Percentiles rank a stretch among this genome's conserved stretches.
phyloP scores from a whole-genome alignment of 1,284 basidiomycete genomes.

The Ustilago curta region DNA sequence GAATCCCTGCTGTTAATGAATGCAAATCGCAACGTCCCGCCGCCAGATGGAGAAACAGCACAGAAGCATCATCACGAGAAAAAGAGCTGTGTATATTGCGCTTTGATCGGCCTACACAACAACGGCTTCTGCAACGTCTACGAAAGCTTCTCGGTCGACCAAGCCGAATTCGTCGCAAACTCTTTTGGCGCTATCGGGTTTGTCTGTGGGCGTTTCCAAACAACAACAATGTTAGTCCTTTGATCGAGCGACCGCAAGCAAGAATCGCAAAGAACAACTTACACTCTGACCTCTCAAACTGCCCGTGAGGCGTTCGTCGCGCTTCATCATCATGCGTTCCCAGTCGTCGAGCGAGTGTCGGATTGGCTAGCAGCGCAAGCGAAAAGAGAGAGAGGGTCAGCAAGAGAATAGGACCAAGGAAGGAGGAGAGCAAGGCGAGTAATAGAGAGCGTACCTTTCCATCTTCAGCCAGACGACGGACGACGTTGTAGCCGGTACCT shows the following conservation, averaged over 20 bases:
- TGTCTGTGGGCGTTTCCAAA: constrained; percentile 24
- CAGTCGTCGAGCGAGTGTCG: constrained; percentile 68
- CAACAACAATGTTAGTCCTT: too few relatives aligned
- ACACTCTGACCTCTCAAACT: constrained; percentile 66
- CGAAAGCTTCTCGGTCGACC: constrained; percentile 61
- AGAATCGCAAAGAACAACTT: constrained; percentile 27
- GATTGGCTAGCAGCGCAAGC: constrained; percentile 44
- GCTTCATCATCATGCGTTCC: constrained; percentile 69
- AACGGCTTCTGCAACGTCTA: background rate
- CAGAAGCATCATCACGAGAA: too few relatives aligned
- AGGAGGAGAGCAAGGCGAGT: background rate
- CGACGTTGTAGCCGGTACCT: constrained; percentile 66
- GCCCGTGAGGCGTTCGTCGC: constrained; percentile 67
- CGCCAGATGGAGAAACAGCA: too few relatives aligned
- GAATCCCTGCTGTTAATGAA: background rate
- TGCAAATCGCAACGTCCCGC: too few relatives aligned
- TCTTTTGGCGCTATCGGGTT: constrained; percentile 61
- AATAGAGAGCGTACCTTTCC: constrained; percentile 61
- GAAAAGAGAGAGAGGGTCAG: background rate
- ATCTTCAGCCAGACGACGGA: constrained; percentile 64
- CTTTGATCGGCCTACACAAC: too few relatives aligned
- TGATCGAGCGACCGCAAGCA: background rate
- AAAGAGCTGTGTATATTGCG: too few relatives aligned
- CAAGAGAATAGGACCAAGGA: background rate
- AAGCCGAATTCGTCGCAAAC: constrained; percentile 67